These are phyloP conservation scores for Chenopodium album DNA, from an alignment of 148 eudicot species.

Conservation along the genomic window DNA sequence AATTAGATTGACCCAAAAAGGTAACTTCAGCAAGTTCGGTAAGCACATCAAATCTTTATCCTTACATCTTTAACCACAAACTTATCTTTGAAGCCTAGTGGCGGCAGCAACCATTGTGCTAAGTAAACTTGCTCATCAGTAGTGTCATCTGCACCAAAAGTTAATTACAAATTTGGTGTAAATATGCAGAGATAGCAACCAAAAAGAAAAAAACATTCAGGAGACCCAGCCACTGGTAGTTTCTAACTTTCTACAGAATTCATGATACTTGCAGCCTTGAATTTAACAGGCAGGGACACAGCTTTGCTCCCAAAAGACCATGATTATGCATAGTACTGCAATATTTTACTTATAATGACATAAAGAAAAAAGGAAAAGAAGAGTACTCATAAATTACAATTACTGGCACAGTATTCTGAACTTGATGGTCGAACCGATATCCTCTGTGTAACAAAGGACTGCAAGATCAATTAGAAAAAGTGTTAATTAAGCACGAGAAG, in stretches of 20 bases:
- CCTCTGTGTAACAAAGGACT: constrained; percentile 83
- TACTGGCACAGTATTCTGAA: constrained; percentile 24
- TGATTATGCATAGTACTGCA: background rate
- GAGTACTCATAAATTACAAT: constrained; percentile 15
- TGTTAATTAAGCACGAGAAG: constrained; percentile 3
- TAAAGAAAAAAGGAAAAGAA: constrained; percentile 4
- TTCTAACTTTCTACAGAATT: background rate
- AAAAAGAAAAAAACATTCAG: background rate
- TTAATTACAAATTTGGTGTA: background rate
- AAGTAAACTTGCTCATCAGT: constrained; percentile 38
- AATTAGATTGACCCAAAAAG: background rate
- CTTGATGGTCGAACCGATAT: constrained; percentile 61
- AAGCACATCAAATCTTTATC: background rate
- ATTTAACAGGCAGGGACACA: background rate
- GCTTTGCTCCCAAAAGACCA: background rate
- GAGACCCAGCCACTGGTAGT: background rate
- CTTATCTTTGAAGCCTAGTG: constrained; percentile 54
- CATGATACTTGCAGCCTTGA: background rate
- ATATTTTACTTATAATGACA: background rate
- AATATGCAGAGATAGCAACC: background rate
- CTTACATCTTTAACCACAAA: constrained; percentile 60
- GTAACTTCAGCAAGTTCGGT: constrained; percentile 4
- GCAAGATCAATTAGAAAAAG: constrained; percentile 26
- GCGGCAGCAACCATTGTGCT: constrained; percentile 76
- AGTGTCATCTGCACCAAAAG: constrained; percentile 40